Base-by-base conservation (phyloP, 495 filamentous ascomycete genomes). In the Cercophora sp. region DNA sequence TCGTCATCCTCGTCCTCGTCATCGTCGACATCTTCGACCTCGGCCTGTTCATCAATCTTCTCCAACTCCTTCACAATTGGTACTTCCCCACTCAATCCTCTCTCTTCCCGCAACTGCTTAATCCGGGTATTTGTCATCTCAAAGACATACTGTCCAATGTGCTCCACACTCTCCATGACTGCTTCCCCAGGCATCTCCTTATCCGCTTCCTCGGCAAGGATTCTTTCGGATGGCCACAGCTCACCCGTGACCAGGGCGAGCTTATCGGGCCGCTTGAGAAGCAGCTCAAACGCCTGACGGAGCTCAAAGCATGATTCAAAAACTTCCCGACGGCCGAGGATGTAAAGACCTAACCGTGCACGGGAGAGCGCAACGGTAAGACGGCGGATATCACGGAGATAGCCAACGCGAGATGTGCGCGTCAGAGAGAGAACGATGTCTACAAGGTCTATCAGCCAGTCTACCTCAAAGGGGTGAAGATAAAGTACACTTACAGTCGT, bases 291-390 rank as follows among this genome's bases (percentile, higher is more conserved):
- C 0, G 91, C 91, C 46, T 90, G 84, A 47, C 85, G 80, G 24
- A 98, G 78, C 67, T 98, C 93, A 56, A 85, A 87, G 68, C 88
- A 95, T 0, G 86, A 75, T 64, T 94, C 89, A 51, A 97, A 98
- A 6, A 97, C 84, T 52, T 86, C 85, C 22, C 88, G 85, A 19
- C 94, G 87, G 31, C 93, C 93, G 31, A 98, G 84, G 45, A 98
- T 85, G 67, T 98, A 98, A 16, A 98, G 75, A 11, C 93, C 93
- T 23, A 98, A 75, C 4, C 93, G 83, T 29, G 93, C 92, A 41
- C 94, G 87, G 20, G 94, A 97, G 13, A 98, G 82, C n/a, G 93
- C 92, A 15, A 98, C 93, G 0, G 93, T 98, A 19, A 98, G 82
- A 51, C 93, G 89, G 36, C 94, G 85, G 61, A 96, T 84, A 63